A percentile compares a stretch with the other conserved stretches of the same genome.
Conservation (phyloP, 306 rosid genomes). For the Prunus kanzakura region DNA sequence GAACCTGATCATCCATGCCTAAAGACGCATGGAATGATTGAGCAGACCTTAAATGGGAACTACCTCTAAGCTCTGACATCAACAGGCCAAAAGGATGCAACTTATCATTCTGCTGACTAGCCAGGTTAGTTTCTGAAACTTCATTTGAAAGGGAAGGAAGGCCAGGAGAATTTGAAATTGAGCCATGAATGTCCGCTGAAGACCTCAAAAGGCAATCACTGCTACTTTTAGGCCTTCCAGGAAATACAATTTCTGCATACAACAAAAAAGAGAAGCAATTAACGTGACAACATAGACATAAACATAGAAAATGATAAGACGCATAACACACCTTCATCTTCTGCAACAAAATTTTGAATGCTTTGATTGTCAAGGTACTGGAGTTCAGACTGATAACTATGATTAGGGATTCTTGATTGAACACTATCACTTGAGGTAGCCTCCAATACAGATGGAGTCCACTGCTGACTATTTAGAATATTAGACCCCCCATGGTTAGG, state of each 20-base stretch:
- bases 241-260: constrained; percentile 38
- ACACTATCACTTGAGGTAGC: constrained; percentile 27
- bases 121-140: constrained; percentile 29
- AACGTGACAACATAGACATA: background rate
- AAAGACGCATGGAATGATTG: constrained; percentile 48
- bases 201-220: constrained; percentile 36
- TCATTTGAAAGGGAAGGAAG: constrained; percentile 40
- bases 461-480: constrained; percentile 34
- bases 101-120: constrained; percentile 44
- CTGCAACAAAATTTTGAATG: constrained; percentile 34
- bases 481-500: constrained; percentile 36
- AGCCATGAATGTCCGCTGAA: constrained; percentile 23
- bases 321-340: constrained; percentile 48
- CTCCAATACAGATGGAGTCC: constrained; percentile 43
- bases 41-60: constrained; percentile 48
- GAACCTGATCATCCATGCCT: constrained; percentile 51
- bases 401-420: constrained; percentile 33
- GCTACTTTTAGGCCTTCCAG: constrained; percentile 44
- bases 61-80: constrained; percentile 64
- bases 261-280: constrained; percentile 15
- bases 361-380: constrained; percentile 39
- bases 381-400: constrained; percentile 35
- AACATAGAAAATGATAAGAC: background rate
- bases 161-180: constrained; percentile 32
- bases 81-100: constrained; percentile 68